A percentile compares a stretch with the other conserved stretches of the same genome.
phyloP scores from a whole-genome alignment of 345 rosid genomes.

The Citrus trifoliata region DNA sequence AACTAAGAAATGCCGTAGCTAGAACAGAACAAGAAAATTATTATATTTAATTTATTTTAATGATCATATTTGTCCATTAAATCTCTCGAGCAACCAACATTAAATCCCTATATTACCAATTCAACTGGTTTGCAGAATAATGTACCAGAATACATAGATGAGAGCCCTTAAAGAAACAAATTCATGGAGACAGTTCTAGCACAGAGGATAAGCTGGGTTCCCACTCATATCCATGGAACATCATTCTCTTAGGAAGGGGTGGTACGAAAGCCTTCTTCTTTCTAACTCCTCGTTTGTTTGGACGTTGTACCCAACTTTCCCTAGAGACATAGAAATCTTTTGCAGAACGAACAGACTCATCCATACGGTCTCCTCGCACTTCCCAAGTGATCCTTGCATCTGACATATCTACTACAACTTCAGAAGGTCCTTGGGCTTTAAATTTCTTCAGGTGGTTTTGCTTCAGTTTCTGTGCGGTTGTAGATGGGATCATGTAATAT shows the following conservation, averaged over 20 bases:
- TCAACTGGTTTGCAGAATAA: background rate
- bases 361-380: constrained; percentile 15
- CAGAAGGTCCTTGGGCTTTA: constrained; percentile 14
- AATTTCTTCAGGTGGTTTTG: constrained; percentile 20
- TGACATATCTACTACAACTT: constrained; percentile 13
- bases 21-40: background rate
- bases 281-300: constrained; percentile 13
- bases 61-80: background rate
- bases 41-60: background rate
- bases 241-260: constrained; percentile 36
- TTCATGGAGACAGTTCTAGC: constrained; percentile 53
- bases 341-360: constrained; percentile 35
- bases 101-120: background rate
- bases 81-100: background rate
- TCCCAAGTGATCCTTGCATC: constrained; percentile 38
- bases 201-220: constrained; percentile 54
- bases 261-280: constrained; percentile 52
- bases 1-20: background rate
- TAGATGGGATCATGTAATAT: constrained; percentile 44
- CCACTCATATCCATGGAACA: constrained; percentile 27
- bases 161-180: background rate
- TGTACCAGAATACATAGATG: constrained; percentile 14
- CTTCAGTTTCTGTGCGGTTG: constrained; percentile 48
- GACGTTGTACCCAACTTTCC: constrained; percentile 15
- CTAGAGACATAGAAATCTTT: constrained; percentile 42